phyloP scores from a whole-genome alignment of 1,284 basidiomycete species.

The Boletus mariae region DNA sequence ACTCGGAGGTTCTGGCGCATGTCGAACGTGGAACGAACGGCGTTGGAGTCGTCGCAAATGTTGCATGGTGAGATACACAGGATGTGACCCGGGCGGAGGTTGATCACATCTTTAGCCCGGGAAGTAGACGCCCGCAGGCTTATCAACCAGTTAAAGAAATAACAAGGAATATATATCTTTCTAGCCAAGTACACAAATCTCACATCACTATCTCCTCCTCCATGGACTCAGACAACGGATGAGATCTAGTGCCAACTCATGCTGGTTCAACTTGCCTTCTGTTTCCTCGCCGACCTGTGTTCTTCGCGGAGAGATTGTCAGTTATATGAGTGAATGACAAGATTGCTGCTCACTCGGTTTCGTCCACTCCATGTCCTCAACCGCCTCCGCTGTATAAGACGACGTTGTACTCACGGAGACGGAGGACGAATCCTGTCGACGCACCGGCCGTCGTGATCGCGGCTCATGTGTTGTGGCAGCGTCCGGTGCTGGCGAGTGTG shows the following conservation, averaged over 20 bases:
- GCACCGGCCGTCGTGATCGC: conserved; percentile 27
- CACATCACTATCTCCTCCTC: conserved; percentile 7
- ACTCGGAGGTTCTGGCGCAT: conserved; percentile 27
- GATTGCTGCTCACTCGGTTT: conserved; percentile 28
- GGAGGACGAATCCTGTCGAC: conserved; percentile 30
- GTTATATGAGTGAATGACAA: not conserved
- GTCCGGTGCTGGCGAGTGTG: conserved; percentile 26
- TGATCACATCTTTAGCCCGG: not conserved
- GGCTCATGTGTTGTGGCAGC: conserved; percentile 22
- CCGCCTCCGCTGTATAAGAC: conserved; percentile 29
- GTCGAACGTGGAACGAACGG: conserved; percentile 24
- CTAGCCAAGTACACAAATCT: conserved; percentile 21
- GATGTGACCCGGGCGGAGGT: not conserved
- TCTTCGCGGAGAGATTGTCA: conserved; percentile 13
- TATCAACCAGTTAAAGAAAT: conserved; percentile 14
- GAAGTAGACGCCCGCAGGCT: conserved; percentile 1
- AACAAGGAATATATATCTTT: conserved; percentile 29
- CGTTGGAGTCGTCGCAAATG: conserved; percentile 1
- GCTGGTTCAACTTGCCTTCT: conserved; percentile 22
- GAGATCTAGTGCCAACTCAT: conserved; percentile 2
- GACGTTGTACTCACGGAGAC: conserved; percentile 32
- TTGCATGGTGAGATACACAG: not conserved
- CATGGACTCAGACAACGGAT: not conserved
- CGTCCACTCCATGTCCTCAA: conserved; percentile 25
- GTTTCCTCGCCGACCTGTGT: conserved; percentile 25